phyloP scores from a whole-genome alignment of 2,329 filamentous ascomycete species.

The Cytospora mali region DNA sequence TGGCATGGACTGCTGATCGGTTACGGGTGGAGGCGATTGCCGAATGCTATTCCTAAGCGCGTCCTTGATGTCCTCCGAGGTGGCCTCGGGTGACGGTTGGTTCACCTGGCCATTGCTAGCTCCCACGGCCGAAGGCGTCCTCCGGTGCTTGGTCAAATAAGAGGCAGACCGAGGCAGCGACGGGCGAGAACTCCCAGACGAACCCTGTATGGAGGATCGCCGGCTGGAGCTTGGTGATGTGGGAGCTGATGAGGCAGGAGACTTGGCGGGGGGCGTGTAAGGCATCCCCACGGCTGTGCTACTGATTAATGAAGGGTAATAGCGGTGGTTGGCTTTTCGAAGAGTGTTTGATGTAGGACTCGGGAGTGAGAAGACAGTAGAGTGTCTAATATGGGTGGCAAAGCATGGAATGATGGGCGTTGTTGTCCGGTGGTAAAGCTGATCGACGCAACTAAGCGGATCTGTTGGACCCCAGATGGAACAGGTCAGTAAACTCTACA shows the following conservation, averaged over 20 bases:
- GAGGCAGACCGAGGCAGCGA: conserved; percentile 65
- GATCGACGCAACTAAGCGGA: conserved; percentile 32
- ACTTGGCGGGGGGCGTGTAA: conserved; percentile 80
- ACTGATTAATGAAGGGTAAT: conserved; percentile 28
- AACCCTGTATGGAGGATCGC: conserved; percentile 56
- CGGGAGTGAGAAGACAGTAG: not conserved
- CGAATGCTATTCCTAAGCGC: conserved; percentile 64
- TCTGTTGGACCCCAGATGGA: not conserved
- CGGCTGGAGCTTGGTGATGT: conserved; percentile 61
- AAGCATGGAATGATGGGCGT: conserved; percentile 18
- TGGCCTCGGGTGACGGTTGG: conserved; percentile 52
- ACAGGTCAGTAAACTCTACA: conserved; percentile 3
- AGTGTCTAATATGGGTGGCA: not conserved
- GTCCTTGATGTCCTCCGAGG: conserved; percentile 52
- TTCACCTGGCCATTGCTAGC: conserved; percentile 37
- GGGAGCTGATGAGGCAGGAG: conserved; percentile 61
- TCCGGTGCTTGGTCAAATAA: conserved; percentile 65
- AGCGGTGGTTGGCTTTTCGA: not conserved
- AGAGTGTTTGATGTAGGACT: not conserved
- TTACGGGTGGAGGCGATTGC: conserved; percentile 82
- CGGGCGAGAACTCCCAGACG: conserved; percentile 48
- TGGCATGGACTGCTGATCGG: conserved; percentile 72
- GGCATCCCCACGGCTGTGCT: conserved; percentile 64
- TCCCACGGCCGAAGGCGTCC: conserved; percentile 53
- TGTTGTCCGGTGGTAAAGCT: conserved; percentile 6